phyloP scores from a whole-genome alignment of 305 asterid species.

The Solanum hybrid region DNA sequence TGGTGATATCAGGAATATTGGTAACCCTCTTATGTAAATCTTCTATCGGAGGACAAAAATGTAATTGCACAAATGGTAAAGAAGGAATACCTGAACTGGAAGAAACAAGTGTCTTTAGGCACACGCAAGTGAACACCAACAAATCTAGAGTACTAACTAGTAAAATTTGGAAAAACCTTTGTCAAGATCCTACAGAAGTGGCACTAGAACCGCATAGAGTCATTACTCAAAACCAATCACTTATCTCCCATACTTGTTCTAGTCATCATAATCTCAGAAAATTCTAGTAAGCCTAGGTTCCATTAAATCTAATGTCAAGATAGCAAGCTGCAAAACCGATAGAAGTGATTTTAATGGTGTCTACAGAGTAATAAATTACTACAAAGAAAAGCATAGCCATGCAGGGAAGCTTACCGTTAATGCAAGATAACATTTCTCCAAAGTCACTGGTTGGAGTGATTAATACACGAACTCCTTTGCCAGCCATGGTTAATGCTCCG shows the following conservation, averaged over 20 bases:
- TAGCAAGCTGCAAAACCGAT: not conserved
- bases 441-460: conserved; percentile 94
- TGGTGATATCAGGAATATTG: not conserved
- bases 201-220: not conserved
- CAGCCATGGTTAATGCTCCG: conserved; percentile 93
- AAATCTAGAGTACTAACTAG: not conserved
- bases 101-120: not conserved
- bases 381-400: not conserved
- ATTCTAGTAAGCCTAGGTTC: not conserved
- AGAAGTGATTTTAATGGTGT: not conserved
- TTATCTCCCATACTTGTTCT: not conserved
- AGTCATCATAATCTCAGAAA: not conserved
- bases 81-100: not conserved
- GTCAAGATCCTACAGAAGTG: not conserved
- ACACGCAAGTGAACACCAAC: not conserved
- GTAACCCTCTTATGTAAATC: not conserved
- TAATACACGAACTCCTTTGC: conserved; percentile 86
- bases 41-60: not conserved
- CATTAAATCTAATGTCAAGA: not conserved
- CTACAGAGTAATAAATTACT: not conserved
- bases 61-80: not conserved
- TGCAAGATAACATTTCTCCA: conserved; percentile 92
- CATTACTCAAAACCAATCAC: not conserved
- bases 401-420: conserved; percentile 43
- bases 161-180: not conserved